phyloP scores from a whole-genome alignment of 352 stramenopile species.

The Phytopythium chamaehyphon region DNA sequence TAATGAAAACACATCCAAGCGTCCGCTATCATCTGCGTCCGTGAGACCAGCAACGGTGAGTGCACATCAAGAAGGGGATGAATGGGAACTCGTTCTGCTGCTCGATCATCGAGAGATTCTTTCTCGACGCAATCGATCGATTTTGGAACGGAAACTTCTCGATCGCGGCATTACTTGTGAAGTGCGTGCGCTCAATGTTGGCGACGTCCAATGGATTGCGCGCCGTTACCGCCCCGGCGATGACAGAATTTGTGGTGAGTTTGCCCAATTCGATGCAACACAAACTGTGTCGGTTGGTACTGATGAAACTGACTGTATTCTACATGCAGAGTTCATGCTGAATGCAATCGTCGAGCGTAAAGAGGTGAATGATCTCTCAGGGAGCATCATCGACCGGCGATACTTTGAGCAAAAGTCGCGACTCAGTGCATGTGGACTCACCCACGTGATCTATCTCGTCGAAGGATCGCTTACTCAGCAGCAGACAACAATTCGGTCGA shows the following conservation, averaged over 20 bases:
- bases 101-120: slow-evolving; percentile 83
- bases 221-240: slow-evolving; percentile 35
- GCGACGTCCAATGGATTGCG: slow-evolving; percentile 78
- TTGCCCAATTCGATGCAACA: not conserved
- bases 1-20: too few relatives aligned
- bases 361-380: slow-evolving; percentile 71
- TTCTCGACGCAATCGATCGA: slow-evolving; percentile 61
- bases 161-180: slow-evolving; percentile 79
- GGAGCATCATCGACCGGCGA: slow-evolving; percentile 78
- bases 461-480: slow-evolving; percentile 76
- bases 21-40: too few relatives aligned
- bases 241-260: slow-evolving; percentile 11
- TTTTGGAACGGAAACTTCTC: slow-evolving; percentile 78
- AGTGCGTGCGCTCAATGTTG: slow-evolving; percentile 67
- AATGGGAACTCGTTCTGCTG: slow-evolving; percentile 75
- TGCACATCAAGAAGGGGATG: slow-evolving; percentile 26
- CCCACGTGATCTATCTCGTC: slow-evolving; percentile 81
- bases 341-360: slow-evolving; percentile 86
- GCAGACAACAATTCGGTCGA: slow-evolving; percentile 58
- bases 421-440: slow-evolving; percentile 54
- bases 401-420: slow-evolving; percentile 82
- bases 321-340: slow-evolving; percentile 62
- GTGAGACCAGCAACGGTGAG: not conserved
- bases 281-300: not conserved
- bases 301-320: not conserved